Conservation (phyloP, 2,329 filamentous ascomycete genomes). For the Ophiostoma ips region DNA sequence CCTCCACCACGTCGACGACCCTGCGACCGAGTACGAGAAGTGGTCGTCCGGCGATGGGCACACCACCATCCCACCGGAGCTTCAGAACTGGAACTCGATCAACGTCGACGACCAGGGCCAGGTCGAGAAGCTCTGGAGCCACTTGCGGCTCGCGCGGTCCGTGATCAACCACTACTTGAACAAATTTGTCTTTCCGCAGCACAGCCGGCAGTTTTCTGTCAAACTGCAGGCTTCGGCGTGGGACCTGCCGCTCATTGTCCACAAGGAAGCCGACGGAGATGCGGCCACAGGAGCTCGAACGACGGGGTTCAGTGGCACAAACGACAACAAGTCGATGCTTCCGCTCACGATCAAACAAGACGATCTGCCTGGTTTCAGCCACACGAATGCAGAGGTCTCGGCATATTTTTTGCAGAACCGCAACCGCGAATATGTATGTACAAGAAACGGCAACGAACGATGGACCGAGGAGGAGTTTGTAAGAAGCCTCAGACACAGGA, state of each 20-base stretch:
- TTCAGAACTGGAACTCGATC: conserved; percentile 40
- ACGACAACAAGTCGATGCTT: conserved; percentile 46
- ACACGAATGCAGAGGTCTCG: conserved; percentile 52
- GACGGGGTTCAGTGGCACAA: conserved; percentile 60
- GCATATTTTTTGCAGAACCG: conserved; percentile 39
- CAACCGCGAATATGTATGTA: conserved; percentile 32
- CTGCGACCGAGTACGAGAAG: conserved; percentile 39
- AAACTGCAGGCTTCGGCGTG: conserved; percentile 54
- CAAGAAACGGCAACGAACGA: conserved; percentile 21
- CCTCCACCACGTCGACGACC: conserved; percentile 37
- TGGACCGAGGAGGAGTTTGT: conserved; percentile 34
- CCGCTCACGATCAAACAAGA: conserved; percentile 48
- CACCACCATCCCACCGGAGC: conserved; percentile 25
- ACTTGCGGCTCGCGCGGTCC: conserved; percentile 32
- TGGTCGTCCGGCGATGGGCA: conserved; percentile 27
- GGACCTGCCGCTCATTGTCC: conserved; percentile 42
- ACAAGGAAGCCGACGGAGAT: neutral
- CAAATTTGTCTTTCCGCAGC: conserved; percentile 48
- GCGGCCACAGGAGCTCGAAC: conserved; percentile 25
- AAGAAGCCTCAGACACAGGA: conserved; percentile 18
- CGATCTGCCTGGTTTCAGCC: conserved; percentile 39
- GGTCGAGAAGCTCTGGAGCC: conserved; percentile 33
- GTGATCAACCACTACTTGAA: conserved; percentile 49
- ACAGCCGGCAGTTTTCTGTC: conserved; percentile 49
- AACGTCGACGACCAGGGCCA: conserved; percentile 44